A percentile compares a stretch with the other conserved stretches of the same genome.
Evolutionary conservation across 208 protist species (phyloP).

Genomic region (Wallacemonas sp.): DNA sequence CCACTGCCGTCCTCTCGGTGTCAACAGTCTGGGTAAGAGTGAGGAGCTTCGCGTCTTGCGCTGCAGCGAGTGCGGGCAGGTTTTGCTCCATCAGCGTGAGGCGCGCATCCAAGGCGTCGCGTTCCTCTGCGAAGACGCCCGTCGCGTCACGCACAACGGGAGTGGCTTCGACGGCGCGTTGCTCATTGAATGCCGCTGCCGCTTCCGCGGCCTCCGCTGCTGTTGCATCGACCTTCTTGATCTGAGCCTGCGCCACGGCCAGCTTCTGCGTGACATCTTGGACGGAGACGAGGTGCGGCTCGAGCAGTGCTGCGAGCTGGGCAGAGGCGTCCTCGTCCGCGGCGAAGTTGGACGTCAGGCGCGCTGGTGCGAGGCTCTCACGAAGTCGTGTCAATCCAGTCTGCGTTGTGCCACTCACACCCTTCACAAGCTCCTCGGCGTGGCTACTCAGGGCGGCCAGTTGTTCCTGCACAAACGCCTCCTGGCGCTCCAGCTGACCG

Average conservation of each 20-base stretch:
- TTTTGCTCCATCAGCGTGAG: too few species aligned
- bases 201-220: too few species aligned
- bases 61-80: too few species aligned
- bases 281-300: not conserved
- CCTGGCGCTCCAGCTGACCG: not conserved
- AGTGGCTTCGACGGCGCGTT: too few species aligned
- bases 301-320: not conserved
- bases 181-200: too few species aligned
- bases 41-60: too few species aligned
- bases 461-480: not conserved
- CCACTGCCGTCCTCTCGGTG: not conserved
- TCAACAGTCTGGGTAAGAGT: too few species aligned
- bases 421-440: constrained; percentile 3
- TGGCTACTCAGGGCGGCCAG: not conserved
- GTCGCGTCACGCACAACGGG: too few species aligned
- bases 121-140: too few species aligned
- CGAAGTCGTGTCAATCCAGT: not conserved
- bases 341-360: not conserved
- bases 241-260: not conserved
- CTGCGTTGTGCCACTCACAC: not conserved
- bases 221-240: too few species aligned
- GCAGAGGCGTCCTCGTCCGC: not conserved
- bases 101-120: too few species aligned
- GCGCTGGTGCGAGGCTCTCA: constrained; percentile 1
- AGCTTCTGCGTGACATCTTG: not conserved